Evolutionary conservation across 2,329 filamentous ascomycete genomes (phyloP), one percentile per base, ranked within the genome.

Genomic region (Penicillium sp.): DNA sequence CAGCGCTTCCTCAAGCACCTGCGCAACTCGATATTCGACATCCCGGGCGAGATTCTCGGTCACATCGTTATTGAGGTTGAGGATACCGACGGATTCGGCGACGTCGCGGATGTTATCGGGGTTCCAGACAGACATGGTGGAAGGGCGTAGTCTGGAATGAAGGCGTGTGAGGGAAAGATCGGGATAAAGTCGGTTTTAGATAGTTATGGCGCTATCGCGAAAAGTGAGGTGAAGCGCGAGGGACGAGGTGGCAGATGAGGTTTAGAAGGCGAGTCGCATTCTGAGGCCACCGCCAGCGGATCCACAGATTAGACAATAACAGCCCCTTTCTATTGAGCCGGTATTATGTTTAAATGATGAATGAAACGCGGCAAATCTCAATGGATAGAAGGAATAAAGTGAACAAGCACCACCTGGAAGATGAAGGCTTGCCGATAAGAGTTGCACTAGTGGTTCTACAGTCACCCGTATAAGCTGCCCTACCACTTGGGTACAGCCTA

Each of bases 41-140:
- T 99, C 94, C 73, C 95, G 91, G 10, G 92, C 89, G 45, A 99
- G 84, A 57, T 91, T 88, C 61, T 94, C 90, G 46, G 93, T 86
- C 23, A 94, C 90, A 61, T 97, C 93, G 59, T 96, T 91, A 72
- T 86, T 86, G 45, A 97, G 83, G 54, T 86, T 84, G 66, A 85
- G 81, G 67, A 99, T 93, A 57, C 94, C 94, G 48, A 97, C 90
- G 1, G 94, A 96, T 76, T 99, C 94, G 66, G 94, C 93, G 60
- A 97, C 93, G 74, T 99, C 94, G 68, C 88, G 88, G 68, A 99
- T 90, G 68, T 96, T 97, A 69, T 99, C 94, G 19, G 90, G 87
- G 72, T 97, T 97, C 94, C 94, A 97, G 67, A 97, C 87, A 40
- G 86, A 85, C 81, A 82, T 83, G 45, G 49, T 71, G 66, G 47